Percentiles rank a stretch among this genome's conserved stretches.
Conservation (phyloP, 1,284 basidiomycete species). For the Trametes polyzona region DNA sequence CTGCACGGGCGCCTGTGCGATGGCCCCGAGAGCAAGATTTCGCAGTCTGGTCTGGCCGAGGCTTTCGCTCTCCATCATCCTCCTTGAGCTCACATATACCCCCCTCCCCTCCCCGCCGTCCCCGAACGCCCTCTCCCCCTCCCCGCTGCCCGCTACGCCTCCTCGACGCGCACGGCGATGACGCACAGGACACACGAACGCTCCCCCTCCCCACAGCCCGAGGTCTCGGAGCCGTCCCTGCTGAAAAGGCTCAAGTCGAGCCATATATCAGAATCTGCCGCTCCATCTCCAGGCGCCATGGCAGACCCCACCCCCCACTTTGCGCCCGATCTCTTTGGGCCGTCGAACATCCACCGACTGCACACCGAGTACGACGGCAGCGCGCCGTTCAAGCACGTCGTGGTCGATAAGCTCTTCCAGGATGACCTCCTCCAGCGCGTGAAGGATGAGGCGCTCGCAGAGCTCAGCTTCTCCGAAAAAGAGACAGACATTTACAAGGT, state of each 20-base stretch:
- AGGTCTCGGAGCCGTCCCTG: slow-evolving; percentile 27
- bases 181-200: slow-evolving; percentile 34
- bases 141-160: slow-evolving; percentile 5
- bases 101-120: slow-evolving; percentile 2
- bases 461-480: slow-evolving; percentile 94
- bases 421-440: slow-evolving; percentile 80
- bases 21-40: slow-evolving; percentile 15
- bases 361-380: slow-evolving; percentile 59
- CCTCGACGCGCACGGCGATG: slow-evolving; percentile 20
- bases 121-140: background rate
- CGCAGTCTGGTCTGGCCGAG: slow-evolving; percentile 32
- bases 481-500: slow-evolving; percentile 99
- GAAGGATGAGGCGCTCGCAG: slow-evolving; percentile 80
- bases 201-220: slow-evolving; percentile 34
- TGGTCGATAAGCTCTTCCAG: slow-evolving; percentile 84
- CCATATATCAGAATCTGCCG: slow-evolving; percentile 29
- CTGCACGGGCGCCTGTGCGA: slow-evolving; percentile 13
- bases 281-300: slow-evolving; percentile 13
- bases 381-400: slow-evolving; percentile 83
- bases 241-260: slow-evolving; percentile 39
- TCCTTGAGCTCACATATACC: slow-evolving; percentile 21
- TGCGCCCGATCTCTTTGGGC: slow-evolving; percentile 58
- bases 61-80: slow-evolving; percentile 24
- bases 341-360: slow-evolving; percentile 57
- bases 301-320: slow-evolving; percentile 48